Evolutionary conservation across 306 rosid species (phyloP).

Genomic region (Abrus precatorius): DNA sequence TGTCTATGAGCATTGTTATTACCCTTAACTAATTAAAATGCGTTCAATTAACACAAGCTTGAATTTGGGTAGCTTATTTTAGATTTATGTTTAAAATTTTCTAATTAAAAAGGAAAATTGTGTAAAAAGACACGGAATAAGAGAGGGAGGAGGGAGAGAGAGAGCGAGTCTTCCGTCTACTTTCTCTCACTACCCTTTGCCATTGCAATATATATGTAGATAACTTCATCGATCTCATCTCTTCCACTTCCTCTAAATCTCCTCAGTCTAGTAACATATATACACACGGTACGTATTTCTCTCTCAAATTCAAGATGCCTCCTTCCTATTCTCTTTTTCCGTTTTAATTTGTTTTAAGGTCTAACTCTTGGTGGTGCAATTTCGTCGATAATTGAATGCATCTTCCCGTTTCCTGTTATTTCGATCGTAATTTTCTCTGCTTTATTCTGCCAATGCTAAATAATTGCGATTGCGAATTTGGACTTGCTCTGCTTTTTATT

Average conservation of each 20-base stretch:
- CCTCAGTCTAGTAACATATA: neutral
- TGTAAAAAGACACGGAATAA: neutral
- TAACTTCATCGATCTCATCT: neutral
- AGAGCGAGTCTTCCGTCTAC: slow-evolving; percentile 55
- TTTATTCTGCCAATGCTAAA: neutral
- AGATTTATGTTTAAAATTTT: too few species aligned
- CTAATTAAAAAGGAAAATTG: neutral
- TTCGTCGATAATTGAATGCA: neutral
- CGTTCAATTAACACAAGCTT: neutral
- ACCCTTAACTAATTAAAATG: neutral
- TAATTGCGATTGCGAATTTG: slow-evolving; percentile 8
- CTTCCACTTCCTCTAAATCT: slow-evolving; percentile 44
- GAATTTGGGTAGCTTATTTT: neutral
- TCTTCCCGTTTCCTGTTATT: neutral
- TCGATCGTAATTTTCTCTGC: neutral
- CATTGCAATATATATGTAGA: slow-evolving; percentile 5
- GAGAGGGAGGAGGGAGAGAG: neutral
- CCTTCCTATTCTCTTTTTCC: neutral
- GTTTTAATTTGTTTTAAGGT: neutral
- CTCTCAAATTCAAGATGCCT: neutral
- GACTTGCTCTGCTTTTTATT: neutral
- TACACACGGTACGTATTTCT: slow-evolving; percentile 28
- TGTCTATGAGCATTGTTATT: neutral
- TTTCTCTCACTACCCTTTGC: slow-evolving; percentile 9
- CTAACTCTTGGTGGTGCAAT: neutral